These are phyloP conservation scores for Anethum foeniculum DNA, from an alignment of 140 eudicot species.

Conservation along the genomic window DNA sequence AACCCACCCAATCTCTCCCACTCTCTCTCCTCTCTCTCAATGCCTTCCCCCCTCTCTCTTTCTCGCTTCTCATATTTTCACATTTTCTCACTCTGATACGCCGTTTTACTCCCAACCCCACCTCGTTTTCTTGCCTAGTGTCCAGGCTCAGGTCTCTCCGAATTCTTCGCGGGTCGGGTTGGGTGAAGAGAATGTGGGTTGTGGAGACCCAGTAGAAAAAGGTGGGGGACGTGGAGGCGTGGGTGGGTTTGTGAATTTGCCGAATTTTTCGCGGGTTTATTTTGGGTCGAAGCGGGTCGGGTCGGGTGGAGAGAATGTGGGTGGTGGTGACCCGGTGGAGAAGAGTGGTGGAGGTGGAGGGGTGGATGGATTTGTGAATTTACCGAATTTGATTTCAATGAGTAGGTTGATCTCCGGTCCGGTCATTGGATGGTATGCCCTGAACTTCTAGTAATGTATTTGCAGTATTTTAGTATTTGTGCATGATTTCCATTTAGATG, in stretches of 20 bases:
- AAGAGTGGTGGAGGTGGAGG: conserved; percentile 24
- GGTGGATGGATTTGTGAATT: conserved; percentile 47
- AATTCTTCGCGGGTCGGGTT: conserved; percentile 14
- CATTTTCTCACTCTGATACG: conserved; percentile 62
- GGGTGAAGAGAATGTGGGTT: background rate
- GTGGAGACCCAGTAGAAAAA: conserved; percentile 2
- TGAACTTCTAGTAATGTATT: background rate
- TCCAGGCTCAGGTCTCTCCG: conserved; percentile 25
- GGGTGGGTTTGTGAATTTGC: conserved; percentile 55
- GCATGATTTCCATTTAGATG: no score
- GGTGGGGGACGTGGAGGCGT: conserved; percentile 20
- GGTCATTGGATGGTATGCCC: conserved; percentile 76
- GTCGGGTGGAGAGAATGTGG: background rate
- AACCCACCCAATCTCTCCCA: conserved; percentile 28
- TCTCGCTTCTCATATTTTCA: conserved; percentile 67
- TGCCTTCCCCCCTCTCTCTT: conserved; percentile 36
- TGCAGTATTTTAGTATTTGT: no score
- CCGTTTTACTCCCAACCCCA: conserved; percentile 58
- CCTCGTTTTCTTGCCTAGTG: conserved; percentile 30
- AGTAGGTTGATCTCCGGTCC: conserved; percentile 80
- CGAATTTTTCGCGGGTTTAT: conserved; percentile 41
- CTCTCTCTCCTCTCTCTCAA: conserved; percentile 27
- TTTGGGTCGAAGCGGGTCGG: conserved; percentile 23
- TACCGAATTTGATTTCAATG: conserved; percentile 79
- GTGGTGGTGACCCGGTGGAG: conserved; percentile 6